A percentile compares a stretch with the other conserved stretches of the same genome.
Evolutionary conservation across 108 stramenopile genomes (phyloP).

Genomic region (Stephanodiscus triporus): DNA sequence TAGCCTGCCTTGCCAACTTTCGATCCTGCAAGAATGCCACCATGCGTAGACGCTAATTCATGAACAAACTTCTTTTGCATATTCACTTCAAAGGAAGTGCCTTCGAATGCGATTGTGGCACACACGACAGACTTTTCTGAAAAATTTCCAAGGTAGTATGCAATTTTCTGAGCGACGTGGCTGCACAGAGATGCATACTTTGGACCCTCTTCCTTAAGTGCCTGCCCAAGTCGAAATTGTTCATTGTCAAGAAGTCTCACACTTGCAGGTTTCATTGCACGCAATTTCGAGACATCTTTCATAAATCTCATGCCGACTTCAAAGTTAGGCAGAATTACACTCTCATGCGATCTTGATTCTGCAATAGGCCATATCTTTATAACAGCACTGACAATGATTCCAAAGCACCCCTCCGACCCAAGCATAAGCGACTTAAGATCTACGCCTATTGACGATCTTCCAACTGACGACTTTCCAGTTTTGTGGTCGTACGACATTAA

Average conservation of each 20-base stretch:
- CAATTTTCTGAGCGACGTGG: conserved; percentile 40
- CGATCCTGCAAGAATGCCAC: conserved; percentile 81
- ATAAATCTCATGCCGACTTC: conserved; percentile 78
- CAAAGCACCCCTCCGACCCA: conserved; percentile 93
- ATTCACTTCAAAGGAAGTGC: conserved; percentile 64
- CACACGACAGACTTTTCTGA: conserved; percentile 70
- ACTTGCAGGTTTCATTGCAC: conserved; percentile 72
- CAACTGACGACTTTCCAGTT: conserved; percentile 48
- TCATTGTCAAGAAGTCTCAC: conserved; percentile 92
- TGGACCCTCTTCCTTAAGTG: conserved; percentile 57
- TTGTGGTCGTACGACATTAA: conserved; percentile 57
- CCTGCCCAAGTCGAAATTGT: conserved; percentile 92
- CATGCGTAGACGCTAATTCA: conserved; percentile 50
- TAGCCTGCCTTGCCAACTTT: conserved; percentile 85
- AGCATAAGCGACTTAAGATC: conserved; percentile 82
- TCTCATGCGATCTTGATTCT: conserved; percentile 64
- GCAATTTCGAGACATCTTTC: conserved; percentile 66
- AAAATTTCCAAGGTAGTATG: conserved; percentile 32
- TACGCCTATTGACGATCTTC: conserved; percentile 78
- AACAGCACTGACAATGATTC: conserved; percentile 88
- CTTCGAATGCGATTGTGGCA: conserved; percentile 90
- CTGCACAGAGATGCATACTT: conserved; percentile 35
- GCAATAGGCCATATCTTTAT: conserved; percentile 87
- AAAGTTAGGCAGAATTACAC: conserved; percentile 77
- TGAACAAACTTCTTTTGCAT: conserved; percentile 64